Conservation (phyloP, 1,284 basidiomycete species). For the Thelephora terrestris region DNA sequence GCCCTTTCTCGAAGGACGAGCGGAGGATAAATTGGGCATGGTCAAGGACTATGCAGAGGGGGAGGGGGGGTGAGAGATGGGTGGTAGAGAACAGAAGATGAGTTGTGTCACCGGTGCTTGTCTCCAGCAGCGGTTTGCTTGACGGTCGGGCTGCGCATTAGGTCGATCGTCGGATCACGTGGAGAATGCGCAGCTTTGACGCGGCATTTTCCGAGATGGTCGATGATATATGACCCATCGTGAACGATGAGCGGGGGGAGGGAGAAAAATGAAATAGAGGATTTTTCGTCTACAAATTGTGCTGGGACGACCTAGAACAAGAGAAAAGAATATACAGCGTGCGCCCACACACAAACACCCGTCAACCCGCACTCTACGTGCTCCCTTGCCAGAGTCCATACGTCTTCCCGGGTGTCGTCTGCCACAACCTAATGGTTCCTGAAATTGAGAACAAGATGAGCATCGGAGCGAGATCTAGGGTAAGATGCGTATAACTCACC, state of each 20-base stretch:
- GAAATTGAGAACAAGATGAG: conserved; percentile 2
- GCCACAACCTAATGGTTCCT: conserved; percentile 95
- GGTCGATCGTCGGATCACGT: too few relatives aligned
- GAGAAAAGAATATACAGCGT: conserved; percentile 3
- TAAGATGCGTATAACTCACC: conserved; percentile 31
- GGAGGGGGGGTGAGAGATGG: conserved; percentile 11
- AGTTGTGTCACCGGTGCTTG: conserved; percentile 17
- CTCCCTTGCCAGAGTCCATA: conserved; percentile 89
- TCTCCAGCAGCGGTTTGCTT: conserved; percentile 10
- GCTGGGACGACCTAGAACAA: conserved; percentile 9
- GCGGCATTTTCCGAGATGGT: neutral
- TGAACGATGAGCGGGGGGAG: conserved; percentile 6
- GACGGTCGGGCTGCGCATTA: too few relatives aligned
- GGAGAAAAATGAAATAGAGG: neutral
- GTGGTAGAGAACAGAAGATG: conserved; percentile 19
- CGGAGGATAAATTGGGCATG: conserved; percentile 17
- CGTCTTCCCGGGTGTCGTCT: conserved; percentile 85
- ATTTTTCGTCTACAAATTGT: conserved; percentile 4
- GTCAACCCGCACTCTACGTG: conserved; percentile 37
- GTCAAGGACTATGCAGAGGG: conserved; percentile 2
- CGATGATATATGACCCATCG: too few relatives aligned
- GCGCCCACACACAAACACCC: conserved; percentile 6
- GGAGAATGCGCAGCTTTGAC: neutral
- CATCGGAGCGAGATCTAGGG: neutral
- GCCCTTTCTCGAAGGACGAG: conserved; percentile 20